phyloP scores from a whole-genome alignment of 2,329 filamentous ascomycete genomes.

The Cryphonectria radicalis region DNA sequence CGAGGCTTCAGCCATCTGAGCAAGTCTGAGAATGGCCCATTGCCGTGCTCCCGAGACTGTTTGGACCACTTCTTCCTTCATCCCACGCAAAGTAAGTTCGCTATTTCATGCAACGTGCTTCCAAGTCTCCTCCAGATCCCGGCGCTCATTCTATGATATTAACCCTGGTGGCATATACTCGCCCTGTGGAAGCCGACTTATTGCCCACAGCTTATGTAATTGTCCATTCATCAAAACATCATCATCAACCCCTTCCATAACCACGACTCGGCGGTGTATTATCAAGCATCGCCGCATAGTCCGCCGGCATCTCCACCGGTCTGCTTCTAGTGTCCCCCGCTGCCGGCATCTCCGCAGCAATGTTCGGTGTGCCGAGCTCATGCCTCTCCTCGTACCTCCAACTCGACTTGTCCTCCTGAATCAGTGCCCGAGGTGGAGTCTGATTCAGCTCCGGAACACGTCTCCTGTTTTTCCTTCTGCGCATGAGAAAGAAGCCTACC shows the following conservation, averaged over 20 bases:
- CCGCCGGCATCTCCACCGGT: neutral
- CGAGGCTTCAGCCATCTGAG: too few species aligned
- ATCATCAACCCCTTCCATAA: neutral
- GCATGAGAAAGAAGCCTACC: slow-evolving; percentile 10
- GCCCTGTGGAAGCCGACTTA: too few species aligned
- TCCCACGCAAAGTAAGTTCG: too few species aligned
- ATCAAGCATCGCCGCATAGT: neutral
- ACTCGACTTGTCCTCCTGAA: neutral
- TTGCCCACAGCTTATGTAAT: too few species aligned
- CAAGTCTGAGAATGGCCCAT: too few species aligned
- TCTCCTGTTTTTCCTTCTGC: neutral
- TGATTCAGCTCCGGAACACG: neutral
- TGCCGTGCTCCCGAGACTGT: too few species aligned
- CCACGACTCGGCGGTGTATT: neutral
- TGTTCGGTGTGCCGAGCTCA: neutral
- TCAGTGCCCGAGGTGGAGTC: neutral
- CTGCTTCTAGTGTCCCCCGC: neutral
- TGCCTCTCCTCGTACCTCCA: neutral
- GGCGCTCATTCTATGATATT: too few species aligned
- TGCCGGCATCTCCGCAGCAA: neutral
- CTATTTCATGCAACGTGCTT: too few species aligned
- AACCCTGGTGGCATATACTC: too few species aligned
- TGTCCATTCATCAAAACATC: neutral
- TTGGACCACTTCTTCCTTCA: too few species aligned
- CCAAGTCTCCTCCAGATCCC: too few species aligned